Conservation (phyloP, 1,284 basidiomycete species). For the Trichosporon sp. region DNA sequence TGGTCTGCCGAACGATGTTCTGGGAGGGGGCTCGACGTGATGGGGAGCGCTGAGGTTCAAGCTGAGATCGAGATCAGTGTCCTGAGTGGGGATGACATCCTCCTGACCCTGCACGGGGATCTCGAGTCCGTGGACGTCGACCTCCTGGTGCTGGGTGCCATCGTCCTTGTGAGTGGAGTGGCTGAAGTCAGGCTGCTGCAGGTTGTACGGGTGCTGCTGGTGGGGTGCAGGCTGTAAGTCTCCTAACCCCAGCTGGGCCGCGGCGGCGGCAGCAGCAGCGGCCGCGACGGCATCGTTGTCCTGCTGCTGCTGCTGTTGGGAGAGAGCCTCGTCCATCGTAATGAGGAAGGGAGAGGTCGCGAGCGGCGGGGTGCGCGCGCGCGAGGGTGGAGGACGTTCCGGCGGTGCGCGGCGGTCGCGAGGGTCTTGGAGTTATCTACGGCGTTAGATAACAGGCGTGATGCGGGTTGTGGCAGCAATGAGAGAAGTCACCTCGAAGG, state of each 20-base stretch:
- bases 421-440: not conserved
- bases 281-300: constrained; percentile 38
- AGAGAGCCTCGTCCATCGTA: constrained; percentile 29
- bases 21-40: constrained; percentile 10
- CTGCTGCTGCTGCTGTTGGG: constrained; percentile 30
- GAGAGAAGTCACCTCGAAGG: constrained; percentile 3
- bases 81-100: constrained; percentile 16
- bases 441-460: not conserved
- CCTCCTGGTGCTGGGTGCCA: constrained; percentile 15
- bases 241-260: constrained; percentile 31
- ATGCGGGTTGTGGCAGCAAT: constrained; percentile 20
- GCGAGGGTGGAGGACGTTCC: constrained; percentile 24
- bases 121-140: constrained; percentile 22
- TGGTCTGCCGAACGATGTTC: constrained; percentile 28
- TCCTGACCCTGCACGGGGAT: constrained; percentile 21
- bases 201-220: constrained; percentile 31
- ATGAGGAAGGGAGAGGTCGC: constrained; percentile 16
- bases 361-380: constrained; percentile 16
- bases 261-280: constrained; percentile 39
- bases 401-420: not conserved
- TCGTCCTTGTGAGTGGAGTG: constrained; percentile 28
- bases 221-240: constrained; percentile 19
- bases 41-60: constrained; percentile 21
- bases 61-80: constrained; percentile 31
- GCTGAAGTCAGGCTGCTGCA: constrained; percentile 42